Conservation (phyloP, 768 basidiomycete species). For the Brasilioporus rufonigricans region DNA sequence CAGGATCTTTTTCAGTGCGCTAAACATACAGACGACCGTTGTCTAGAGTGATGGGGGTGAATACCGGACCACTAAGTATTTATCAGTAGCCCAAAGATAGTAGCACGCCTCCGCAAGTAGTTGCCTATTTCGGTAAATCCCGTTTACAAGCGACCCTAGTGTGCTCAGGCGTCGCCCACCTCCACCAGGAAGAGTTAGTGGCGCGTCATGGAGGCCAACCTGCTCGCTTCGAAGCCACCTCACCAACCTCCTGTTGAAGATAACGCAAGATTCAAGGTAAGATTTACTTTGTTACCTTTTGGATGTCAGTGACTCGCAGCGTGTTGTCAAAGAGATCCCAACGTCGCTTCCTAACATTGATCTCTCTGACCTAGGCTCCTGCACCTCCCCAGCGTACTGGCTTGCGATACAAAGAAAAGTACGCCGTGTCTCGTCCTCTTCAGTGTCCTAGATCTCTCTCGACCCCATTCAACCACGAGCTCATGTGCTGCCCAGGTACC, state of each 20-base stretch:
- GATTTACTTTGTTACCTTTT: not conserved
- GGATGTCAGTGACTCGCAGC: not conserved
- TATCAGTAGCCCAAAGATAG: not conserved
- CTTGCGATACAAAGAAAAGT: conserved; percentile 34
- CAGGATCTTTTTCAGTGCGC: conserved; percentile 7
- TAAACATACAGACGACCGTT: not conserved
- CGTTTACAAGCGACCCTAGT: not conserved
- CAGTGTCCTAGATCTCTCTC: not conserved
- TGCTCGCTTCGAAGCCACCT: conserved; percentile 9
- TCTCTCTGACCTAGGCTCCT: conserved; percentile 8
- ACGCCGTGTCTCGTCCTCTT: not conserved
- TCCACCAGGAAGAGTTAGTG: not conserved
- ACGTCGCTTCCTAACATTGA: not conserved
- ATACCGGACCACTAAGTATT: no score
- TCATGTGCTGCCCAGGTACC: conserved; percentile 20
- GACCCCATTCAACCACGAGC: not conserved
- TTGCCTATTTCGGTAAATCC: not conserved
- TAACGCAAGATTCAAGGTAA: conserved; percentile 25
- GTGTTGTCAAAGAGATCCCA: not conserved
- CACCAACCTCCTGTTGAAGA: conserved; percentile 19
- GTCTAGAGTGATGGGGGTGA: not conserved
- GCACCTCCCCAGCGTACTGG: conserved; percentile 17
- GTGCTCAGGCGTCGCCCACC: not conserved
- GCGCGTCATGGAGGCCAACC: conserved; percentile 16
- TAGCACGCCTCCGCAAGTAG: not conserved